Base-by-base conservation (phyloP, 1,284 basidiomycete genomes). In the Heterobasidion occidentale region DNA sequence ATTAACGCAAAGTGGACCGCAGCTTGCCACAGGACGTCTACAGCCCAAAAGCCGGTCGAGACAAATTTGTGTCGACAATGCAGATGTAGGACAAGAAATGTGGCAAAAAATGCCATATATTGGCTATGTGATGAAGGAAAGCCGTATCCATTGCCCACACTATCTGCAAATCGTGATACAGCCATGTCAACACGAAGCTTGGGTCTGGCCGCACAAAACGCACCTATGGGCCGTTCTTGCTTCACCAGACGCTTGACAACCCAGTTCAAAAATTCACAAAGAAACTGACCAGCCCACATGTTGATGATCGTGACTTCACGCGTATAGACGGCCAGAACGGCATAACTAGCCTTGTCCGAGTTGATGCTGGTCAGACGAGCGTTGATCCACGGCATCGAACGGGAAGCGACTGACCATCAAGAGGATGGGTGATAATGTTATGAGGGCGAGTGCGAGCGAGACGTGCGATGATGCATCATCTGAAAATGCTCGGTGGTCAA, bases 91-190 rank as follows among this genome's bases (percentile, higher is more conserved):
- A 84, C 67, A 49, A 93, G 73, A 68, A 93, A 94, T 0, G 87
- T 76, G 2, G 84, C 77, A 64, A 94, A 94, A 70, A 90, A 94
- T 5, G 85, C 92, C 85, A 93, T 89, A 68, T 88, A 93, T 69
- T 94, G 91, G 65, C 88, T 89, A 65, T 94, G 91, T 11, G 89
- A 92, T 0, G 90, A 92, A 0, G 91, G 91, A 66, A 94, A 94
- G 11, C 90, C 91, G 64, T 92, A 94, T 7, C 92, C 91, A 55
- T 78, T 79, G 11, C 86, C 87, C 38, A 85, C 70, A 53, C 77
- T 76, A 53, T 76, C 86, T 84, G 64, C 36, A 52, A 14, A 20
- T 3, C 9, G 45, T 9, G 34, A 46, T 19, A n/a, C 8, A 6
- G n/a, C 11, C 8, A 34, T 51, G 45, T 55, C 56, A 9, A 58